Conservation (phyloP, 768 basidiomycete genomes). For the Mycena epipterygia region DNA sequence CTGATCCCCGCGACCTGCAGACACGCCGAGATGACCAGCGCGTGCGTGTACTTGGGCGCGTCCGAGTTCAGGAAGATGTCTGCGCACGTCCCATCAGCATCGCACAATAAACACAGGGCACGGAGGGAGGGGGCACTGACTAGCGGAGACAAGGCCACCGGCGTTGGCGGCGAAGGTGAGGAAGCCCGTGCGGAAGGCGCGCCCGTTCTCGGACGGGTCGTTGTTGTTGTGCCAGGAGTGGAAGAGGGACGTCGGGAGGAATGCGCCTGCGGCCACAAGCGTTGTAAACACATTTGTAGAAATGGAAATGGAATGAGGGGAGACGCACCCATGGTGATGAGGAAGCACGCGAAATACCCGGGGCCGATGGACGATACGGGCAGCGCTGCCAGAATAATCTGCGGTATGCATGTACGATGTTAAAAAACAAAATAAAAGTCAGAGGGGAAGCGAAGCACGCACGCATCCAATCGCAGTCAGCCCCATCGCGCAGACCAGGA, state of each 20-base stretch:
- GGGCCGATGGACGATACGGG: background rate
- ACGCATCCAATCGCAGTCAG: background rate
- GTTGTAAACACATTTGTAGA: background rate
- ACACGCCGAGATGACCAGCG: background rate
- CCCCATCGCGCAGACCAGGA: background rate
- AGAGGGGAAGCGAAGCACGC: background rate
- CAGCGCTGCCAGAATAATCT: conserved; percentile 8
- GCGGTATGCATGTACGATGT: too few species aligned
- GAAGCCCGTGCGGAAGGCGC: conserved; percentile 8
- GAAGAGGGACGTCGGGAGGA: conserved; percentile 1
- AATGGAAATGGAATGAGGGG: background rate
- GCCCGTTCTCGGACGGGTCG: conserved; percentile 9
- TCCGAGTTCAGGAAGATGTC: conserved; percentile 8
- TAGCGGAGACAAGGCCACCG: conserved; percentile 3
- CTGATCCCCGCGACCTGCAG: background rate
- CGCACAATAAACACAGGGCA: background rate
- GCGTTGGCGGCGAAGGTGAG: background rate
- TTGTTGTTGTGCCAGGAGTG: conserved; percentile 19
- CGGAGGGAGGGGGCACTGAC: background rate
- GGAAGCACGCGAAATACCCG: conserved; percentile 17
- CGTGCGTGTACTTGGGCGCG: conserved; percentile 8
- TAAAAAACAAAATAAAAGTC: background rate
- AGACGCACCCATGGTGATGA: conserved; percentile 5
- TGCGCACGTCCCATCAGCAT: background rate
- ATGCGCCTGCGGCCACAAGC: background rate